Percentiles rank a stretch among this genome's conserved stretches.
These are phyloP conservation scores for Amanita rubescens DNA, from an alignment of 768 basidiomycete species.

Conservation along the genomic window DNA sequence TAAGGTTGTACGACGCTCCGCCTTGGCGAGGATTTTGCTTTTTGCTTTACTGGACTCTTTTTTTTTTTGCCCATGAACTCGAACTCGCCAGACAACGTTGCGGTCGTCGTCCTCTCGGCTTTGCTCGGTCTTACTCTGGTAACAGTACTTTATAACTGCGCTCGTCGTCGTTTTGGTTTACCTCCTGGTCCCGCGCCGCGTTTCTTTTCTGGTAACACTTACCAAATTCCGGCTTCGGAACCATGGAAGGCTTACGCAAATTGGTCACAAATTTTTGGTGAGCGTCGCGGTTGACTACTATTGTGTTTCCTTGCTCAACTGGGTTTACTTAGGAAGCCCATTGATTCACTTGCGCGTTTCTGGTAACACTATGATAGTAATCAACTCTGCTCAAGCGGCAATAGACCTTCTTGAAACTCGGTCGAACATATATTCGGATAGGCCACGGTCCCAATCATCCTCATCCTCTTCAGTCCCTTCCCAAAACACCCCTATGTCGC, in stretches of 20 bases:
- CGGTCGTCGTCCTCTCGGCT: constrained; percentile 4
- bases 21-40: neutral
- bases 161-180: constrained; percentile 15
- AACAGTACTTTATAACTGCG: constrained; percentile 17
- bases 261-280: constrained; percentile 23
- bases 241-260: constrained; percentile 9
- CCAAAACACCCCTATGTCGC: neutral
- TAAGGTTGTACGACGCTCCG: neutral
- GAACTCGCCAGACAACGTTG: neutral
- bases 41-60: neutral
- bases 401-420: constrained; percentile 41
- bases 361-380: constrained; percentile 33
- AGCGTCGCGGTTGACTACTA: constrained; percentile 7
- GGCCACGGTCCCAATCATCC: constrained; percentile 26
- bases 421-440: constrained; percentile 42
- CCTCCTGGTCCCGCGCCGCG: constrained; percentile 3
- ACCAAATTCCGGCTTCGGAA: neutral
- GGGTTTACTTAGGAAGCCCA: constrained; percentile 22
- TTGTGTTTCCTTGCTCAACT: neutral
- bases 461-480: constrained; percentile 3
- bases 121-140: constrained; percentile 9
- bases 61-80: neutral
- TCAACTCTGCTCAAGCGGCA: constrained; percentile 37
- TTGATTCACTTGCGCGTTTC: constrained; percentile 32
- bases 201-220: constrained; percentile 21